phyloP scores from a whole-genome alignment of 2,329 filamentous ascomycete genomes.

The Microsporum ferrugineum region DNA sequence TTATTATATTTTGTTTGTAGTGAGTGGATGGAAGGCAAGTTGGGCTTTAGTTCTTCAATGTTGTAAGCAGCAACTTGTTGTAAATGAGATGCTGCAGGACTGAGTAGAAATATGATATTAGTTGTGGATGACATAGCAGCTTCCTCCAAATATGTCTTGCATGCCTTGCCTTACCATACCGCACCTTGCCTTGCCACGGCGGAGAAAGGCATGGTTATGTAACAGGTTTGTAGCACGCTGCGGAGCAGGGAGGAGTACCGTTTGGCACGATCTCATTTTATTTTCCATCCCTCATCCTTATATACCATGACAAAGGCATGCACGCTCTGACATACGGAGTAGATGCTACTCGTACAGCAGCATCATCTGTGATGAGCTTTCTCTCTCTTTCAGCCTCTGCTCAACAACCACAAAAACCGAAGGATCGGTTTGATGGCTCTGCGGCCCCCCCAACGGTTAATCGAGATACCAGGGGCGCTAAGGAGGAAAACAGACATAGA shows the following conservation, averaged over 20 bases:
- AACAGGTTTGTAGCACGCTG: conserved; percentile 4
- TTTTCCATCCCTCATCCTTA: background rate
- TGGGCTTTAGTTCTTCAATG: background rate
- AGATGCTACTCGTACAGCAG: background rate
- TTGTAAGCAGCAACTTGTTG: background rate
- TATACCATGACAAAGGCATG: conserved; percentile 1
- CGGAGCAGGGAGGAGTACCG: background rate
- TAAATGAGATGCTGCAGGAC: background rate
- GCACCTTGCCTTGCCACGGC: background rate
- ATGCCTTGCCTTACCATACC: background rate
- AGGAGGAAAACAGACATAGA: background rate
- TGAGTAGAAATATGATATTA: background rate
- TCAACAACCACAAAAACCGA: background rate
- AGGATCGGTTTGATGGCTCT: background rate
- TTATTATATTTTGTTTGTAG: background rate
- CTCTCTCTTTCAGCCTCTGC: background rate
- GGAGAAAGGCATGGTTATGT: background rate
- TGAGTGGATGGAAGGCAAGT: background rate
- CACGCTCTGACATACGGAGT: background rate
- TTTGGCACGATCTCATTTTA: background rate
- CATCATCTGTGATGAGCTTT: background rate
- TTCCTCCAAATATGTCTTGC: background rate
- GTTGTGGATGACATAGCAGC: background rate
- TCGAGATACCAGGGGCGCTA: background rate
- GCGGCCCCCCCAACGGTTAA: background rate